phyloP scores from a whole-genome alignment of 805 yeast genomes.

The Brettanomyces anomalus region DNA sequence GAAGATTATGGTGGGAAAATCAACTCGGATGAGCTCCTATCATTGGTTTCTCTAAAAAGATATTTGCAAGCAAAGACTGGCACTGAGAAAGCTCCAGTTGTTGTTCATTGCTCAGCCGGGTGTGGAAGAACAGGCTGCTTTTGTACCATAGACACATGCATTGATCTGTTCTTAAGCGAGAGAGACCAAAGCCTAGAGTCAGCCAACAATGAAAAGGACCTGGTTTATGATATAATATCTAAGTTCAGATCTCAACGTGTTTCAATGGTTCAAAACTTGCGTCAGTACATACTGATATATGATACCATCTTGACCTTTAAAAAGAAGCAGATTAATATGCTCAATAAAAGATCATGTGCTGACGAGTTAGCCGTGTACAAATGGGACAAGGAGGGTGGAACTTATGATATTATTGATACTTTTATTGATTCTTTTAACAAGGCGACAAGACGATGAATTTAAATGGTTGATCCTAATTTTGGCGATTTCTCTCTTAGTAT shows the following conservation, averaged over 20 bases:
- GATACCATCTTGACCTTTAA: conserved; percentile 28
- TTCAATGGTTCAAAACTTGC: conserved; percentile 49
- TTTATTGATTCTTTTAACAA: neutral
- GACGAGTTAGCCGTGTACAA: neutral
- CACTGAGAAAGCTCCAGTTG: conserved; percentile 33
- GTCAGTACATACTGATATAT: conserved; percentile 45
- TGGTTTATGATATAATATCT: conserved; percentile 39
- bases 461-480: neutral
- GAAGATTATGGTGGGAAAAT: conserved; percentile 66
- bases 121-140: conserved; percentile 94
- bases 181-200: conserved; percentile 3
- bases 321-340: conserved; percentile 9
- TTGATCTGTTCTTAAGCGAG: conserved; percentile 28
- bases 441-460: neutral
- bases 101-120: conserved; percentile 94
- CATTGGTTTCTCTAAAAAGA: conserved; percentile 35
- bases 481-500: too few species aligned
- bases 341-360: neutral
- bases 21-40: conserved; percentile 47
- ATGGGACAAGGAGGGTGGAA: neutral
- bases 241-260: conserved; percentile 42
- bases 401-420: neutral
- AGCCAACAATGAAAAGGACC: conserved; percentile 23
- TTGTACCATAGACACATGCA: conserved; percentile 57
- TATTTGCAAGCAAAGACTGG: conserved; percentile 12